Conservation (phyloP, 192 early-diverging fungal species). For the Rhizophagus clarus region DNA sequence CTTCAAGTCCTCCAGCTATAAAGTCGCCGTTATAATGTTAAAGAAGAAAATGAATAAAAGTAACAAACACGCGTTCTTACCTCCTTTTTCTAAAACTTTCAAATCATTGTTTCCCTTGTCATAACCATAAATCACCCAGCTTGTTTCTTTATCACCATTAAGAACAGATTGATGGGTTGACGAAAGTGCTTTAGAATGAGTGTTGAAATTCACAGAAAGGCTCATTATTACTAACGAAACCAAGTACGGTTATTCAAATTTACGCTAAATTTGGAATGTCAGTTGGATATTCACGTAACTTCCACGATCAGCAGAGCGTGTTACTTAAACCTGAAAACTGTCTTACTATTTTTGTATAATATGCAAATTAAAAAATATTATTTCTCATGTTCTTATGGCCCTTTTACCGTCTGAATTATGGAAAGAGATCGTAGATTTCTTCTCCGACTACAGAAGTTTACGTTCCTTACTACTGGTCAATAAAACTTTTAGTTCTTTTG, state of each 20-base stretch:
- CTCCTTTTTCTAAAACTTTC: conserved; percentile 64
- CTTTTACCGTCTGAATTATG: conserved; percentile 9
- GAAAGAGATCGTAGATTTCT: conserved; percentile 21
- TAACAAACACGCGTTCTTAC: conserved; percentile 26
- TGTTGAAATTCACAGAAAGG: conserved; percentile 27
- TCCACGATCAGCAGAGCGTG: no score
- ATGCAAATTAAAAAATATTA: not conserved
- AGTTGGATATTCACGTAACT: not conserved
- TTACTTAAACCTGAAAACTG: not conserved
- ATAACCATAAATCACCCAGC: conserved; percentile 78
- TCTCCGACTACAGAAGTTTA: conserved; percentile 8
- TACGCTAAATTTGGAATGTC: not conserved
- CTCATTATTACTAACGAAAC: not conserved
- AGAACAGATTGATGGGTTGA: conserved; percentile 69
- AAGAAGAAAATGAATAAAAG: not conserved
- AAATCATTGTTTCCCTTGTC: conserved; percentile 73
- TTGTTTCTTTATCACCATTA: conserved; percentile 51
- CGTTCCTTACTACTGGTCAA: conserved; percentile 27
- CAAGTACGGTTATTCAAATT: not conserved
- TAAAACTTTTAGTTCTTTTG: conserved; percentile 12
- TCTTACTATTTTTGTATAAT: not conserved
- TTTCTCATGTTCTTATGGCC: not conserved
- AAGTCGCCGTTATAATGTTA: not conserved
- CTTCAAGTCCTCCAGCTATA: conserved; percentile 75
- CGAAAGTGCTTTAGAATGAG: conserved; percentile 63